Evolutionary conservation across 306 rosid genomes (phyloP).

Genomic region (Begonia fuchsioides): DNA sequence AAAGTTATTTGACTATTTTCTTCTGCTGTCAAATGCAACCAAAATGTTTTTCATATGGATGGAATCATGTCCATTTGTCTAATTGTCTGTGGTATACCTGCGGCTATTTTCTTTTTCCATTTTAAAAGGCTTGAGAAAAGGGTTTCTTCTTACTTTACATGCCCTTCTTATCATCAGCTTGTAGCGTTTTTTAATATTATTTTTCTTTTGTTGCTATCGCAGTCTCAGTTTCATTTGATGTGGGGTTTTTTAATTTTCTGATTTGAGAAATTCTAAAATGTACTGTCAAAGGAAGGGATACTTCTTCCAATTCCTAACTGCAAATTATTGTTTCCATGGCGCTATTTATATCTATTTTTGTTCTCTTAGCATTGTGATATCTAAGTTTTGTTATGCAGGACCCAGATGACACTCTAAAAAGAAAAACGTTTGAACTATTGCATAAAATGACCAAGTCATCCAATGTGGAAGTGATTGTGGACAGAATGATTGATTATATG

Average conservation of each 20-base stretch:
- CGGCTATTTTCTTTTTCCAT: too few species aligned
- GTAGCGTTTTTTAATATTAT: too few species aligned
- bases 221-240: too few species aligned
- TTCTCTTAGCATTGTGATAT: constrained; percentile 7
- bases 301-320: too few species aligned
- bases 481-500: constrained; percentile 91
- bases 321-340: too few species aligned
- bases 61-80: not conserved
- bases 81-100: not conserved
- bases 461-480: constrained; percentile 96
- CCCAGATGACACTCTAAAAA: constrained; percentile 92
- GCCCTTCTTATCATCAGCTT: too few species aligned
- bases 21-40: not conserved
- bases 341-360: not conserved
- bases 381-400: constrained; percentile 43
- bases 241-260: too few species aligned
- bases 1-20: constrained; percentile 1
- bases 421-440: constrained; percentile 79
- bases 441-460: constrained; percentile 94
- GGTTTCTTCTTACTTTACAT: too few species aligned
- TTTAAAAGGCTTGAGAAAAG: too few species aligned
- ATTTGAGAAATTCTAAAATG: too few species aligned
- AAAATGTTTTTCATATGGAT: not conserved
- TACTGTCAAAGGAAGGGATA: too few species aligned
- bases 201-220: too few species aligned